Evolutionary conservation across 495 filamentous ascomycete genomes (phyloP).

Genomic region (Peziza echinospora): DNA sequence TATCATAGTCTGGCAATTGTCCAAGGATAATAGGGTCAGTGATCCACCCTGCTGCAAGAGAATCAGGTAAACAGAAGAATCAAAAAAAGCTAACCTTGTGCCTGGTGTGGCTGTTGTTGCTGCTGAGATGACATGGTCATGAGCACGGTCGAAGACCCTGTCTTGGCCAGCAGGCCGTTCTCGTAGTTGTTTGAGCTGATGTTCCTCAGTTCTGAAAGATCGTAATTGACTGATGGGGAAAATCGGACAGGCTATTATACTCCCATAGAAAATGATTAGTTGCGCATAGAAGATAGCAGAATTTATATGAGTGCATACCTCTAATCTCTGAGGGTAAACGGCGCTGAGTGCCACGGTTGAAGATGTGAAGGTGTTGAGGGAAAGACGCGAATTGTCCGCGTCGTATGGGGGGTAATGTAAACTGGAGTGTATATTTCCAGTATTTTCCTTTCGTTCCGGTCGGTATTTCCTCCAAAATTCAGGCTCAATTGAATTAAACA

Average conservation of each 20-base stretch:
- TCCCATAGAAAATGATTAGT: constrained; percentile 1
- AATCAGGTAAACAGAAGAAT: constrained; percentile 3
- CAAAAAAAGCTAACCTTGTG: constrained; percentile 21
- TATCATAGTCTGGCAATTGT: constrained; percentile 27
- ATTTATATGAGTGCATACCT: constrained; percentile 8
- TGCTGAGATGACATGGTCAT: constrained; percentile 36
- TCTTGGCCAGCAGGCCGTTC: constrained; percentile 25
- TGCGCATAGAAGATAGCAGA: constrained; percentile 4
- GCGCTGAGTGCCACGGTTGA: constrained; percentile 21
- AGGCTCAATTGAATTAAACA: no score
- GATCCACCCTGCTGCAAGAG: background rate
- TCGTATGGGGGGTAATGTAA: no score
- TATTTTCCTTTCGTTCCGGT: no score
- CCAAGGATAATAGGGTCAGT: constrained; percentile 3
- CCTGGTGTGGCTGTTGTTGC: constrained; percentile 28
- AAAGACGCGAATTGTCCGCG: constrained; percentile 9
- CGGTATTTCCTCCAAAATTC: no score
- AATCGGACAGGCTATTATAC: constrained; percentile 6
- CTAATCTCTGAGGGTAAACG: constrained; percentile 15
- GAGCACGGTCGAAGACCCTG: constrained; percentile 21
- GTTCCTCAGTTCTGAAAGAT: constrained; percentile 12
- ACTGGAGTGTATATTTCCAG: no score
- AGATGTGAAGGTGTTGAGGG: constrained; percentile 15
- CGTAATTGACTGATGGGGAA: constrained; percentile 10
- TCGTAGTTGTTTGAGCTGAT: constrained; percentile 17